Evolutionary conservation across 768 basidiomycete species (phyloP).

Genomic region (Hericium erinaceus): DNA sequence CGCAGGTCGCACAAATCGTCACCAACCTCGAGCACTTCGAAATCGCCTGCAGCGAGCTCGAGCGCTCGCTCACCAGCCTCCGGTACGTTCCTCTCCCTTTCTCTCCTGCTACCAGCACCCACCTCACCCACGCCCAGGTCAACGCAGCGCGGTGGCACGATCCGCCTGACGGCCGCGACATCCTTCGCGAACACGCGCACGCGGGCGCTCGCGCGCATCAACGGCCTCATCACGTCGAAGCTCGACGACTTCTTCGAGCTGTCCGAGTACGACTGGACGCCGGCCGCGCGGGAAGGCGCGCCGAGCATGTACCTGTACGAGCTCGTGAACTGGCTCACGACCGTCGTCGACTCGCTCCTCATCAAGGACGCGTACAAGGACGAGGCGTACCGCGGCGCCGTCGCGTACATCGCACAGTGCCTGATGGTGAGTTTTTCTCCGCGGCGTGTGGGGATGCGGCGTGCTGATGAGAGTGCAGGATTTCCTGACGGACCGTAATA

Average conservation of each 20-base stretch:
- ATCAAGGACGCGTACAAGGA: constrained; percentile 84
- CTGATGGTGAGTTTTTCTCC: constrained; percentile 58
- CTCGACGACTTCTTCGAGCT: constrained; percentile 94
- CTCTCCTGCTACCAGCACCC: not conserved
- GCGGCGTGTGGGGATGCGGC: not conserved
- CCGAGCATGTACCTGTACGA: constrained; percentile 95
- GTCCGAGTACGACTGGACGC: constrained; percentile 93
- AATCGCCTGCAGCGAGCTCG: constrained; percentile 75
- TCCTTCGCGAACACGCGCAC: constrained; percentile 66
- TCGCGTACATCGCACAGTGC: constrained; percentile 80
- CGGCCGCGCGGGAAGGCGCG: constrained; percentile 53
- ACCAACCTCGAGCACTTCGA: constrained; percentile 91
- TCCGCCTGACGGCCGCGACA: constrained; percentile 51
- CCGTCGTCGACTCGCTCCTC: constrained; percentile 83
- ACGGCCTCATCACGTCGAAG: constrained; percentile 78
- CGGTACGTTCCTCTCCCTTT: constrained; percentile 37
- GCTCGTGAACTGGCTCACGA: constrained; percentile 92
- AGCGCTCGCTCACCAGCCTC: constrained; percentile 72
- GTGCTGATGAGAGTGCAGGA: constrained; percentile 34
- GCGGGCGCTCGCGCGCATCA: constrained; percentile 67
- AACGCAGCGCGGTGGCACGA: constrained; percentile 73
- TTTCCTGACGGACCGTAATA: constrained; percentile 68
- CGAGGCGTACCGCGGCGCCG: constrained; percentile 79
- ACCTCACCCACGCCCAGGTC: constrained; percentile 37
- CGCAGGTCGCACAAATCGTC: constrained; percentile 88